Evolutionary conservation across 2,329 filamentous ascomycete species (phyloP).

Genomic region (Coccinonectria pachysandricola): DNA sequence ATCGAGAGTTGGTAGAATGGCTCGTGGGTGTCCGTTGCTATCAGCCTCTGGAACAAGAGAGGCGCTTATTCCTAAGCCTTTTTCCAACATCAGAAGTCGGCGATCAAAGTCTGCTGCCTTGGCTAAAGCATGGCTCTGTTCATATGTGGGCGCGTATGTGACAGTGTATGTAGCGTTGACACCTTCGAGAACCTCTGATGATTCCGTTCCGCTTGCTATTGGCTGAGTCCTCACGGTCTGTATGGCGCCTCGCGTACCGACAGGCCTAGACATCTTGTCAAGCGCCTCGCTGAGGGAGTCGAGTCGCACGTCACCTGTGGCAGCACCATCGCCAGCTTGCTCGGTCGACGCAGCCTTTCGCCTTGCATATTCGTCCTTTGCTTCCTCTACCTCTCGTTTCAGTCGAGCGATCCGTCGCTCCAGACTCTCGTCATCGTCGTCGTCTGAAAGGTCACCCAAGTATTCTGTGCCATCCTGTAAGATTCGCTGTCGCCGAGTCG

Average conservation of each 20-base stretch:
- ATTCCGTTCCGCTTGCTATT: conserved; percentile 8
- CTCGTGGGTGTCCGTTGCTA: conserved; percentile 45
- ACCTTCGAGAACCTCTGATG: conserved; percentile 10
- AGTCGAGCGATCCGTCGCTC: conserved; percentile 72
- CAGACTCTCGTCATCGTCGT: conserved; percentile 62
- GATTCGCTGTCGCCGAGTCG: conserved; percentile 55
- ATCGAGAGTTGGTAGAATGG: conserved; percentile 75
- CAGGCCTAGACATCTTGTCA: conserved; percentile 46
- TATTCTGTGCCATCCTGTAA: conserved; percentile 54
- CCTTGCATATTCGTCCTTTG: conserved; percentile 52
- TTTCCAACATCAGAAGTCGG: conserved; percentile 69
- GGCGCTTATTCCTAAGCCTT: conserved; percentile 66
- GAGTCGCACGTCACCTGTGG: conserved; percentile 28
- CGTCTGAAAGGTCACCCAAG: conserved; percentile 65
- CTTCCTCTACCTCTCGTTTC: conserved; percentile 70
- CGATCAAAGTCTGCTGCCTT: conserved; percentile 83
- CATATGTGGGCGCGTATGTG: conserved; percentile 53
- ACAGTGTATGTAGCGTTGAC: conserved; percentile 48
- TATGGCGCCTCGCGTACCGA: conserved; percentile 6
- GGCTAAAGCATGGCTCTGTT: conserved; percentile 60
- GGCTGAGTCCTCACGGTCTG: conserved; percentile 6
- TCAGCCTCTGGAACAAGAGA: conserved; percentile 54
- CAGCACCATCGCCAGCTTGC: conserved; percentile 38
- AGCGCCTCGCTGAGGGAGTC: conserved; percentile 61
- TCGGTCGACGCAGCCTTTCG: conserved; percentile 37